These are phyloP conservation scores for Fusarium pininemorale DNA, from an alignment of 2,329 filamentous ascomycete genomes.

Conservation along the genomic window DNA sequence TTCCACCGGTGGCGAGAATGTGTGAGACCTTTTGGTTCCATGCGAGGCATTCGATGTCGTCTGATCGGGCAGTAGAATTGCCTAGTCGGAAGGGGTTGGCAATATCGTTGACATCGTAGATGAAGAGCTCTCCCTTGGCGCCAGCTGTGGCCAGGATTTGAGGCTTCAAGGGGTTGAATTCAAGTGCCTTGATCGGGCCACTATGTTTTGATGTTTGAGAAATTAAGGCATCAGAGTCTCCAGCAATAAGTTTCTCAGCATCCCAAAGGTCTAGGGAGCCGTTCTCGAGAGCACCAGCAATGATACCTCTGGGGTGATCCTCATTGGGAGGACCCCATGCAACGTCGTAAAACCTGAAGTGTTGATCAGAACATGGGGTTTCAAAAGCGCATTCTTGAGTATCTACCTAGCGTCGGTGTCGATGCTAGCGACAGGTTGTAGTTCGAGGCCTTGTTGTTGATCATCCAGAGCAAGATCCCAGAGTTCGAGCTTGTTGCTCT, in stretches of 20 bases:
- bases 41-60: slow-evolving; percentile 95
- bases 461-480: slow-evolving; percentile 92
- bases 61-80: slow-evolving; percentile 85
- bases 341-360: slow-evolving; percentile 89
- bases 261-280: slow-evolving; percentile 95
- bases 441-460: slow-evolving; percentile 78
- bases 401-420: slow-evolving; percentile 86
- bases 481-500: slow-evolving; percentile 93
- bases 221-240: slow-evolving; percentile 77
- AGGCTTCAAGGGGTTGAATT: slow-evolving; percentile 94
- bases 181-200: slow-evolving; percentile 90
- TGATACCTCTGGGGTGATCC: slow-evolving; percentile 83
- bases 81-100: slow-evolving; percentile 89
- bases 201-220: slow-evolving; percentile 90
- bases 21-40: slow-evolving; percentile 99
- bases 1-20: slow-evolving; percentile 93
- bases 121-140: slow-evolving; percentile 93
- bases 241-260: slow-evolving; percentile 72
- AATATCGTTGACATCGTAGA: slow-evolving; percentile 93
- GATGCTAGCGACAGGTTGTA: slow-evolving; percentile 85
- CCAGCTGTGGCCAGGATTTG: slow-evolving; percentile 93
- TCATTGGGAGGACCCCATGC: slow-evolving; percentile 88
- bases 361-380: slow-evolving; percentile 24
- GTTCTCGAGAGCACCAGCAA: slow-evolving; percentile 94
- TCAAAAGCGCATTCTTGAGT: slow-evolving; percentile 13